Conservation (phyloP, 495 filamentous ascomycete species). For the Trichocladium antarcticum region DNA sequence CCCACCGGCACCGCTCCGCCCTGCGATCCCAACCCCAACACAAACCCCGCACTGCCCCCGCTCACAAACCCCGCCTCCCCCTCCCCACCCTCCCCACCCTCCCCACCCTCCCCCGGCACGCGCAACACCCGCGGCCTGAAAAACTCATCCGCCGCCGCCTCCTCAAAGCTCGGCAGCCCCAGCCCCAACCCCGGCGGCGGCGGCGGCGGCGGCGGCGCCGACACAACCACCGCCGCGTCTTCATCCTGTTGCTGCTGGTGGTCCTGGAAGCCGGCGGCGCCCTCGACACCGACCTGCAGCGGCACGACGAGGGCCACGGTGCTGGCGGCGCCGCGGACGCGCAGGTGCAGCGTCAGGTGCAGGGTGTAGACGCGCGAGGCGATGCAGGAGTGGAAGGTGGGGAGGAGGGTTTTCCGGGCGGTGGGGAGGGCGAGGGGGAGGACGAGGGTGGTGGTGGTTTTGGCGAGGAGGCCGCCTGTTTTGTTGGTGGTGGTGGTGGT, state of each 20-base stretch:
- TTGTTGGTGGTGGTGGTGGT: background rate
- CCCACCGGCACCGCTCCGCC: background rate
- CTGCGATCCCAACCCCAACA: background rate
- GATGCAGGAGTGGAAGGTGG: constrained; percentile 84
- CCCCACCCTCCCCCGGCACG: constrained; percentile 1
- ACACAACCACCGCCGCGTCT: too few relatives aligned
- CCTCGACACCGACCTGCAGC: constrained; percentile 56
- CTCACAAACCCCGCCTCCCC: constrained; percentile 6
- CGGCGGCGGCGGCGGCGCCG: background rate
- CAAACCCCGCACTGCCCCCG: background rate
- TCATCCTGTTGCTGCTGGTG: too few relatives aligned
- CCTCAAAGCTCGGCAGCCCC: constrained; percentile 31
- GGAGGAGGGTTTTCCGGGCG: constrained; percentile 58
- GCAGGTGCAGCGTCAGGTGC: constrained; percentile 52
- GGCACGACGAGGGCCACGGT: constrained; percentile 60
- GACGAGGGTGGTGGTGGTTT: constrained; percentile 42
- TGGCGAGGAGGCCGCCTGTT: constrained; percentile 1
- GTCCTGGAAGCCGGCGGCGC: too few relatives aligned
- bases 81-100: background rate
- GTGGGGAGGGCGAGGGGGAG: constrained; percentile 66
- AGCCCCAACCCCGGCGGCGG: background rate
- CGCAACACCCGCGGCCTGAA: constrained; percentile 36
- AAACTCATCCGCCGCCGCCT: constrained; percentile 37
- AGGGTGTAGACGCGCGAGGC: constrained; percentile 68
- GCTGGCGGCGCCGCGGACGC: constrained; percentile 42